These are phyloP conservation scores for Marasmius oreades DNA, from an alignment of 1,284 basidiomycete species.

Conservation along the genomic window DNA sequence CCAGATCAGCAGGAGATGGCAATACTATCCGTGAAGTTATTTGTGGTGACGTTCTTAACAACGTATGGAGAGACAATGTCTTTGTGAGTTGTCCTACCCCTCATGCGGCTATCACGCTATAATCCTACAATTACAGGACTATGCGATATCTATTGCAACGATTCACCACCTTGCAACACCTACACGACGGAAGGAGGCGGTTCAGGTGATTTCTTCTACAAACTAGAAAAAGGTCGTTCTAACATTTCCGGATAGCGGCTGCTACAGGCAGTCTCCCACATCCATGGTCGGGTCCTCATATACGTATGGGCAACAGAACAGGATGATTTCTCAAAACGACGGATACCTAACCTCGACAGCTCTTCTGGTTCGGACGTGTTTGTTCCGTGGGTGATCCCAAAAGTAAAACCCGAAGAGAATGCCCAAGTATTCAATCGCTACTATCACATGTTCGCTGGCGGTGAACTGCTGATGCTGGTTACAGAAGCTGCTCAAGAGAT, in stretches of 20 bases:
- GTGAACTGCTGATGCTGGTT: constrained; percentile 69
- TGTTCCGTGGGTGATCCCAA: constrained; percentile 41
- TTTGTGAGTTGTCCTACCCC: constrained; percentile 59
- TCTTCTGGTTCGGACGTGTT: constrained; percentile 41
- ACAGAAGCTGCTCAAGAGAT: constrained; percentile 57
- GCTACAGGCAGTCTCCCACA: constrained; percentile 57
- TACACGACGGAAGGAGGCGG: constrained; percentile 64
- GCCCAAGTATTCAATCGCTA: constrained; percentile 75
- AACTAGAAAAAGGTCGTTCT: neutral
- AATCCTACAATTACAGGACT: constrained; percentile 58
- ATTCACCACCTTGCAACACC: constrained; percentile 89
- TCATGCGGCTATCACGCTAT: neutral
- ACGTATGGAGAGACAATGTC: constrained; percentile 66
- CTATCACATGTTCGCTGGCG: constrained; percentile 88
- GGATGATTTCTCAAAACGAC: constrained; percentile 75
- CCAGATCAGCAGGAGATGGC: constrained; percentile 53
- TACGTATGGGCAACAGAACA: constrained; percentile 99
- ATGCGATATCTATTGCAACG: constrained; percentile 92
- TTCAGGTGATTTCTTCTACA: constrained; percentile 51
- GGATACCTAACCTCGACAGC: constrained; percentile 40
- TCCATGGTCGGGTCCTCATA: constrained; percentile 78
- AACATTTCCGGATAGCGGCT: constrained; percentile 46
- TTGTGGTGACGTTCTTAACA: constrained; percentile 66
- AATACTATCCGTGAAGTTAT: constrained; percentile 65
- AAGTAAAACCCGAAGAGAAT: constrained; percentile 15